Conservation (phyloP, 192 early-diverging fungal species). For the Pilobolus umbonatus region DNA sequence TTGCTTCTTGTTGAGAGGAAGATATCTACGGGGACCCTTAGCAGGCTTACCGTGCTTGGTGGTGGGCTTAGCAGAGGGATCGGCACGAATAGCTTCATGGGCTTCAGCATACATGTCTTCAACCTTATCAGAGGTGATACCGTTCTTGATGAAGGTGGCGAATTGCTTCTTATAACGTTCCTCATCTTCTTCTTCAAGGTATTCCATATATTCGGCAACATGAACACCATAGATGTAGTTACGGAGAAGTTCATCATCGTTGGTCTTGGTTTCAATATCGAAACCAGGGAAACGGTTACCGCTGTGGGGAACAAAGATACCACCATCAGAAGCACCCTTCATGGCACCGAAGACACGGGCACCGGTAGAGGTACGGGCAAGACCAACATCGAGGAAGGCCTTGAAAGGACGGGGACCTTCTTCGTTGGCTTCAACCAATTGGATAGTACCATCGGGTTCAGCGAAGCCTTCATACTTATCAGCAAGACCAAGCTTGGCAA, state of each 20-base stretch:
- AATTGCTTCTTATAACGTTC: conserved; percentile 96
- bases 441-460: conserved; percentile 84
- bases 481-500: conserved; percentile 90
- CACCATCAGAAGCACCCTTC: conserved; percentile 99
- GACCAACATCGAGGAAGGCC: conserved; percentile 96
- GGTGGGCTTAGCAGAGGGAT: conserved; percentile 70
- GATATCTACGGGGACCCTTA: conserved; percentile 51
- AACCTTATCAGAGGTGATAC: conserved; percentile 80
- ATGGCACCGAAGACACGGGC: conserved; percentile 95
- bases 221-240: conserved; percentile 98
- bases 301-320: conserved; percentile 91
- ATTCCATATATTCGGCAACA: conserved; percentile 97
- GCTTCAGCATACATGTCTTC: conserved; percentile 93
- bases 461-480: conserved; percentile 95
- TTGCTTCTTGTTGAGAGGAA: conserved; percentile 85
- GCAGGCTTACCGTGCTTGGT: conserved; percentile 63
- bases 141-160: conserved; percentile 85
- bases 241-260: conserved; percentile 89
- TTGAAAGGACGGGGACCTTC: conserved; percentile 97
- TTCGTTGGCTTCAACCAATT: conserved; percentile 81
- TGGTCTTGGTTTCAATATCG: conserved; percentile 77
- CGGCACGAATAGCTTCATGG: conserved; percentile 87
- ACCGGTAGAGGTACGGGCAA: conserved; percentile 95
- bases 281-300: conserved; percentile 97
- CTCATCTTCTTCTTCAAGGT: conserved; percentile 98